These are phyloP conservation scores for Ascosphaera aggregata DNA, from an alignment of 2,329 filamentous ascomycete genomes.

Conservation along the genomic window DNA sequence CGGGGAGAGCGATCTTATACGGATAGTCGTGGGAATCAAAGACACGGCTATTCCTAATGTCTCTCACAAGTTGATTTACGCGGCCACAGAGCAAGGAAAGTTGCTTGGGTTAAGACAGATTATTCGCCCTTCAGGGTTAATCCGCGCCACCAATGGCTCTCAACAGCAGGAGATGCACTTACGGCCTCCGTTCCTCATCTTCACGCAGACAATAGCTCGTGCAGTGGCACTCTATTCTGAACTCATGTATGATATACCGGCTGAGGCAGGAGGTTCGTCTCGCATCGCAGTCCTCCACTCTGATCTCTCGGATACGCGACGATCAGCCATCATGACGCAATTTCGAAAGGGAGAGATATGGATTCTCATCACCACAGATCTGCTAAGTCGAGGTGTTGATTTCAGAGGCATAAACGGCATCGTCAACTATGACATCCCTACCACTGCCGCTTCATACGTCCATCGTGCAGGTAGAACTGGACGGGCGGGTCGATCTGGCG, in stretches of 20 bases:
- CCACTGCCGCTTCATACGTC: slow-evolving; percentile 72
- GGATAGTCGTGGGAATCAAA: slow-evolving; percentile 86
- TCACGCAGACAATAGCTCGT: slow-evolving; percentile 86
- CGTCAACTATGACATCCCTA: slow-evolving; percentile 92
- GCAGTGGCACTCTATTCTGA: slow-evolving; percentile 74
- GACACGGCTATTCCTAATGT: slow-evolving; percentile 90
- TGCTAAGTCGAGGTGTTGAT: slow-evolving; percentile 78
- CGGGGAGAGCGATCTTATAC: slow-evolving; percentile 35
- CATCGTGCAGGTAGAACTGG: slow-evolving; percentile 86
- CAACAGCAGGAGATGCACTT: slow-evolving; percentile 24
- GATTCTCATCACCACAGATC: slow-evolving; percentile 89
- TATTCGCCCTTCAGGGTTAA: slow-evolving; percentile 44
- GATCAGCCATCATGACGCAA: slow-evolving; percentile 61
- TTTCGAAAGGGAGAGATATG: slow-evolving; percentile 88
- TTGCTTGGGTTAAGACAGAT: slow-evolving; percentile 77
- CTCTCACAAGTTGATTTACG: slow-evolving; percentile 69
- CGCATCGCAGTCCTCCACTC: slow-evolving; percentile 83
- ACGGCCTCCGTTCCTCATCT: slow-evolving; percentile 77
- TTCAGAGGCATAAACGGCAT: slow-evolving; percentile 90
- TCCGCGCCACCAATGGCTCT: slow-evolving; percentile 19
- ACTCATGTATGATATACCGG: slow-evolving; percentile 80
- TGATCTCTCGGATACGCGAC: slow-evolving; percentile 50
- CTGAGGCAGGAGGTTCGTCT: slow-evolving; percentile 60
- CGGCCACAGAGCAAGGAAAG: slow-evolving; percentile 82
- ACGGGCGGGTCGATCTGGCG: slow-evolving; percentile 64